These are phyloP conservation scores for Penicillium malachiteum DNA, from an alignment of 495 filamentous ascomycete species.

Conservation along the genomic window DNA sequence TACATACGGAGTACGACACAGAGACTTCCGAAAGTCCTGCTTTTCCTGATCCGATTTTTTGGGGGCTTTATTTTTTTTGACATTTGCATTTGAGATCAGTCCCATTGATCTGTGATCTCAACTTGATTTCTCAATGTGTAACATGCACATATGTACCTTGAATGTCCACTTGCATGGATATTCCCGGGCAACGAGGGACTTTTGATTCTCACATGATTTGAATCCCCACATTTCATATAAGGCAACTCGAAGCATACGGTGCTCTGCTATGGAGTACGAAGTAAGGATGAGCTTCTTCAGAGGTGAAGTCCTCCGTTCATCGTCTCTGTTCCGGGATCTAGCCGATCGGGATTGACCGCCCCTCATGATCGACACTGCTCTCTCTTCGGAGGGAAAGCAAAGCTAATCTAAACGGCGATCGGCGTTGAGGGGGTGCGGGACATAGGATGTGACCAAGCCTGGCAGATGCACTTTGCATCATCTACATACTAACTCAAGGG, in stretches of 20 bases:
- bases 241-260: no score
- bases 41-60: not conserved
- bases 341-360: not conserved
- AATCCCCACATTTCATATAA: no score
- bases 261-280: no score
- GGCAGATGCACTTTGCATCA: not conserved
- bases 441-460: not conserved
- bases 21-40: not conserved
- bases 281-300: not conserved
- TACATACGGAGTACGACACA: not conserved
- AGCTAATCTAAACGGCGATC: slow-evolving; percentile 3
- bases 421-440: not conserved
- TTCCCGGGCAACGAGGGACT: no score
- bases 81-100: no score
- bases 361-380: not conserved
- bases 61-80: no score
- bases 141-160: no score
- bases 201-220: no score
- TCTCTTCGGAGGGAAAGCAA: not conserved
- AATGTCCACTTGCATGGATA: no score
- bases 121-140: no score
- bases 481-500: not conserved
- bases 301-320: not conserved
- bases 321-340: not conserved
- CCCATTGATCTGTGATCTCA: no score